Evolutionary conservation across 345 rosid genomes (phyloP), one percentile per base, ranked within the genome.

Genomic region (Conringia planisiliqua): DNA sequence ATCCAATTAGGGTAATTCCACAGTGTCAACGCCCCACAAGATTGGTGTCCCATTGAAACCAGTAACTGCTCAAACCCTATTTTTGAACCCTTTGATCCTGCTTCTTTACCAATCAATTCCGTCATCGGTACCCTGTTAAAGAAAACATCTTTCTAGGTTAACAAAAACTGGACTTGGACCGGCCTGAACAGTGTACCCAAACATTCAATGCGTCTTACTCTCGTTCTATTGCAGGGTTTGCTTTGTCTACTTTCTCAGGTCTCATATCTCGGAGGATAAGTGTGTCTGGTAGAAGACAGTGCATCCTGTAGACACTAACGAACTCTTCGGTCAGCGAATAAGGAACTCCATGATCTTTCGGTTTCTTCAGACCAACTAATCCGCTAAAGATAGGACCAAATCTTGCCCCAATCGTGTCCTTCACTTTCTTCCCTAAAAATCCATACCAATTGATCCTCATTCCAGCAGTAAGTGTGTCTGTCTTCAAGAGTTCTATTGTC

Each of bases 1-100:
- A 86, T 82, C 97, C 97, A 89, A 29, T 84, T 80, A 5, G 90
- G 95, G 70, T 86, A 91, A 72, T 89, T 91, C 94, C 95, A 87
- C 36, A 91, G 69, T 17, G 85, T 78, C 36, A 87, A 47, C 17
- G 89, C 89, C 29, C 95, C 97, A 77, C 87, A 78, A 24, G 86
- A 73, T 50, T 91, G 92, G 70, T 86, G 86, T 48, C 95, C 97
- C 88, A 86, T 81, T 29, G 97, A 91, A 14, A 91, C 84, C 18
- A 89, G 48, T 80, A 89, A 81, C 70, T 85, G 81, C 83, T 89
- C 87, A 64, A 86, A 83, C 62, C 91, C 90, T 2, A 89, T 70
- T 76, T 66, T 70, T 2, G 90, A 84, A 14, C 83, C 59, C 16
- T 74, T 75, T 73, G 22, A 75, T 22, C 82, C 86, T 10, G 87